A percentile compares a stretch with the other conserved stretches of the same genome.
phyloP scores from a whole-genome alignment of 495 filamentous ascomycete genomes.

The Aspergillus indologenus region DNA sequence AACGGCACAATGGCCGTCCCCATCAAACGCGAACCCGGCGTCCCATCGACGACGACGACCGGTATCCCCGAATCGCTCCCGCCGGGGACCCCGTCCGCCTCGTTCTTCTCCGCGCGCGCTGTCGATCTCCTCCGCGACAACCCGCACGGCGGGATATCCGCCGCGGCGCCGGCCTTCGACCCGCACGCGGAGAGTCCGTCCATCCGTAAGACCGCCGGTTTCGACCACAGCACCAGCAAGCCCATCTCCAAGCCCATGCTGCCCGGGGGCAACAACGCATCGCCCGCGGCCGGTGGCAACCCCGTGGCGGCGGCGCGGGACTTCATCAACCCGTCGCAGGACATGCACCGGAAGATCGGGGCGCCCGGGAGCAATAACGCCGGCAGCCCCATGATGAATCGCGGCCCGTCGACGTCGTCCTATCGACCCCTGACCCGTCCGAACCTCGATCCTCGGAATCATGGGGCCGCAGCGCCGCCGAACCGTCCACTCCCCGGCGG shows the following conservation, averaged over 20 bases:
- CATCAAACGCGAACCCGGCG: constrained; percentile 28
- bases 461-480: constrained; percentile 3
- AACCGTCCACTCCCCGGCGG: constrained; percentile 11
- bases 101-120: constrained; percentile 77
- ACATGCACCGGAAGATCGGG: constrained; percentile 68
- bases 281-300: constrained; percentile 25
- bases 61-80: constrained; percentile 31
- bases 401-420: constrained; percentile 40
- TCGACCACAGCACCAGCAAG: constrained; percentile 73
- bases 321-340: constrained; percentile 68
- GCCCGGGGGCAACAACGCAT: constrained; percentile 14
- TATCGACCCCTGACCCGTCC: constrained; percentile 46
- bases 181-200: constrained; percentile 80
- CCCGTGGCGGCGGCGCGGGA: constrained; percentile 40
- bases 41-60: constrained; percentile 24
- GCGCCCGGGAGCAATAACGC: constrained; percentile 53
- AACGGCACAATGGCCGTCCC: constrained; percentile 16
- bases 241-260: constrained; percentile 55
- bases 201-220: constrained; percentile 83
- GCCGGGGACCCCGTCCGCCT: constrained; percentile 39
- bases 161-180: constrained; percentile 65
- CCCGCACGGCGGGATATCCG: constrained; percentile 27
- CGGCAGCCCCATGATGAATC: constrained; percentile 30
- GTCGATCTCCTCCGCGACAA: constrained; percentile 51
- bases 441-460: constrained; percentile 30